Evolutionary conservation across 140 eudicot species (phyloP), one percentile per base, ranked within the genome.

Genomic region (Cichorium intybus): DNA sequence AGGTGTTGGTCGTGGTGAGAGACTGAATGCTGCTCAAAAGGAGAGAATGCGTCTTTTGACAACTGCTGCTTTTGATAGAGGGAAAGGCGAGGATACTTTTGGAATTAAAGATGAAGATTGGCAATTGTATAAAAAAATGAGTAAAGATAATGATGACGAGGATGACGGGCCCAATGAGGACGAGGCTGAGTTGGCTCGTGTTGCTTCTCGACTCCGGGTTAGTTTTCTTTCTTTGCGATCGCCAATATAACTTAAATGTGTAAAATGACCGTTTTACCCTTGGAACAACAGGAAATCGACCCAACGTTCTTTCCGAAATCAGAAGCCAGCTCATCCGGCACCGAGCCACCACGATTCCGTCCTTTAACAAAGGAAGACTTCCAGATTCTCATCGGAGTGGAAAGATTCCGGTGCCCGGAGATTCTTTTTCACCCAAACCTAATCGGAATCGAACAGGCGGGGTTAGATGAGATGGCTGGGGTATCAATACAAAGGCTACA

Each of bases 1-100:
- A 33, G 97, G 97, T 35, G 97, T 94, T 49, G 99, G 99, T 12
- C 95, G 99, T 39, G 99, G 99, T 57, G 99, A 94, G 82, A 82
- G 99, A 68, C 73, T 89, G 64, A 89, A 75, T 76, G 87, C 99
- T 37, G 91, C 95, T 63, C 97, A 93, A 66, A 93, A 85, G 71
- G 99, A 94, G 45, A 76, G 99, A 63, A 94, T 94, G 99, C 95
- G 99, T 33, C 85, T 94, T 26, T 65, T 94, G 74, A 75, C 99
- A 56, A 86, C 99, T 6, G 99, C 99, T 62, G 99, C 97, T 14
- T 94, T 86, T 72, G 99, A 94, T 68, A 70, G 97, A 47, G 99
- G 99, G 18, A 94, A 94, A 63, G 99, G 99, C 3, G 99, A 94
- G 84, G 99, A 94, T 66, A 89, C 95, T 50, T 94, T 94, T 76